Percentiles rank a stretch among this genome's conserved stretches.
Conservation (phyloP, 345 rosid genomes). For the Citrus hindsii region DNA sequence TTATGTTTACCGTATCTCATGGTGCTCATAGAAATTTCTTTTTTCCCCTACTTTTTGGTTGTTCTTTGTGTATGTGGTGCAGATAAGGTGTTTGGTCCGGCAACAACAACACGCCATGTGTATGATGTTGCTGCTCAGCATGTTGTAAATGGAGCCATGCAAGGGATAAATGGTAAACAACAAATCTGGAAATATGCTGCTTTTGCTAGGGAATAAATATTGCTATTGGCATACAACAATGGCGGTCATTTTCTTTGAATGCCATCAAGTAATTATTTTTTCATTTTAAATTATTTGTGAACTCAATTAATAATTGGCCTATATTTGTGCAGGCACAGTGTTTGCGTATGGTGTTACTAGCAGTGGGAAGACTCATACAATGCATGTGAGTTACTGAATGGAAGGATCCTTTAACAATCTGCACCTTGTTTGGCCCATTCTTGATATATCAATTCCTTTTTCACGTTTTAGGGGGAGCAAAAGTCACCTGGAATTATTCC, state of each 20-base stretch:
- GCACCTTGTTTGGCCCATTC: not conserved
- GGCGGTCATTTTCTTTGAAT: not conserved
- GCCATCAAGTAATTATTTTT: not conserved
- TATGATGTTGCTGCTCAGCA: conserved; percentile 84
- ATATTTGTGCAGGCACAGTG: conserved; percentile 64
- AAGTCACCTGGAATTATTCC: conserved; percentile 96
- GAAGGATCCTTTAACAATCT: not conserved
- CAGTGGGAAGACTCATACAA: conserved; percentile 94
- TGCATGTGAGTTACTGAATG: conserved; percentile 68
- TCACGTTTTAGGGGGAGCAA: conserved; percentile 77
- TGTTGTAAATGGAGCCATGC: conserved; percentile 77
- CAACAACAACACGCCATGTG: conserved; percentile 83
- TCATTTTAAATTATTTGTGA: not conserved
- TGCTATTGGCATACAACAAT: not conserved
- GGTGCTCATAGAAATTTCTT: not conserved
- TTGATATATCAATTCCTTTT: not conserved
- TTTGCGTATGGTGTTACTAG: conserved; percentile 99
- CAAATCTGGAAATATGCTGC: not conserved
- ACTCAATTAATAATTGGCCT: conserved; percentile 11
- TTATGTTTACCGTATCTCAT: not conserved
- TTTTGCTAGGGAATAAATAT: not conserved
- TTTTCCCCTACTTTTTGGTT: not conserved
- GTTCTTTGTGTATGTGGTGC: not conserved
- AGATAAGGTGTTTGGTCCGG: conserved; percentile 88
- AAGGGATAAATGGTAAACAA: conserved; percentile 67